phyloP scores from a whole-genome alignment of 2,329 filamentous ascomycete genomes.

The Sporothrix euskadiensis region DNA sequence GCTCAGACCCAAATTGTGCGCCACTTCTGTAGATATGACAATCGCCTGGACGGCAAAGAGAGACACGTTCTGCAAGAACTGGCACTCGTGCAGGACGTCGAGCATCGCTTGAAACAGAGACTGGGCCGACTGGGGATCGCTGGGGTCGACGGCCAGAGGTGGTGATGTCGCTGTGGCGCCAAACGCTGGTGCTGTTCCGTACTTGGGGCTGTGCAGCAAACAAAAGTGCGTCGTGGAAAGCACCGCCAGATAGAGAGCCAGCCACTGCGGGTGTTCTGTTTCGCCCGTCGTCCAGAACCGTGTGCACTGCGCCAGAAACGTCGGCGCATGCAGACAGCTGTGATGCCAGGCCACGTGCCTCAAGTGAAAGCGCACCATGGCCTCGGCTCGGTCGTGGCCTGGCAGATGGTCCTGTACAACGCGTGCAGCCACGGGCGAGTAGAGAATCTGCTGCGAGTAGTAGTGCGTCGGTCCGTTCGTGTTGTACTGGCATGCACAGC shows the following conservation, averaged over 20 bases:
- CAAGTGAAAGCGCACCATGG: constrained; percentile 36
- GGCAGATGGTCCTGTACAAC: constrained; percentile 28
- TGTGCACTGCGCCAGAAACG: constrained; percentile 54
- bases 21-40: constrained; percentile 42
- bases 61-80: constrained; percentile 39
- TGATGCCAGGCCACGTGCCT: constrained; percentile 37
- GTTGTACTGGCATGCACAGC: constrained; percentile 33
- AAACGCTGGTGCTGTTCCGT: constrained; percentile 6
- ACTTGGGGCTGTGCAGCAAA: constrained; percentile 33
- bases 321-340: constrained; percentile 51
- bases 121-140: constrained; percentile 29
- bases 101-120: constrained; percentile 39
- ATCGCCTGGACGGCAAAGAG: constrained; percentile 42
- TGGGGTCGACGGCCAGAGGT: constrained; percentile 17
- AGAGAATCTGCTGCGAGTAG: constrained; percentile 23
- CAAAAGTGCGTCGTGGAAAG: constrained; percentile 34
- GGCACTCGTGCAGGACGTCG: constrained; percentile 38
- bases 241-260: constrained; percentile 37
- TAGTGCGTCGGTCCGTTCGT: constrained; percentile 21
- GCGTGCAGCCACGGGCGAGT: constrained; percentile 24
- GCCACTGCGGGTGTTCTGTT: constrained; percentile 35
- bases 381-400: constrained; percentile 27
- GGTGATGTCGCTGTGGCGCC: constrained; percentile 19
- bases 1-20: constrained; percentile 43
- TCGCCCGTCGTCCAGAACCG: constrained; percentile 44